Percentiles rank a stretch among this genome's conserved stretches.
phyloP scores from a whole-genome alignment of 805 yeast species.

The Candida ortonii region DNA sequence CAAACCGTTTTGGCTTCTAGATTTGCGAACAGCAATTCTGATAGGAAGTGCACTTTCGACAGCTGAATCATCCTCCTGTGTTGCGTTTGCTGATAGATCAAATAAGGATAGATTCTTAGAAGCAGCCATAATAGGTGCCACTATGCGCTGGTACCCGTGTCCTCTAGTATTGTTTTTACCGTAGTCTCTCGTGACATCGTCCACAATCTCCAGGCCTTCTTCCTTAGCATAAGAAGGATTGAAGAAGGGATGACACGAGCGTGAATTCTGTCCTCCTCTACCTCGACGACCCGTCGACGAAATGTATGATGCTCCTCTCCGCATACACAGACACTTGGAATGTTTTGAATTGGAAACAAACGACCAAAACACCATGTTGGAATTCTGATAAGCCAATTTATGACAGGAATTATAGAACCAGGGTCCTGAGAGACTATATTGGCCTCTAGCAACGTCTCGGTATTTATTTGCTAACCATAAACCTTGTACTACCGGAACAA shows the following conservation, averaged over 20 bases:
- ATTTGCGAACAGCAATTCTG: too few relatives aligned
- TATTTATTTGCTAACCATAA: too few relatives aligned
- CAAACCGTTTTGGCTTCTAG: too few relatives aligned
- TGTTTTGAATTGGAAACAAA: constrained; percentile 27
- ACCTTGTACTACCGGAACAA: too few relatives aligned
- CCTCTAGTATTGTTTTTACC: constrained; percentile 21
- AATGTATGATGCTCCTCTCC: constrained; percentile 12
- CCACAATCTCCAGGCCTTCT: constrained; percentile 27
- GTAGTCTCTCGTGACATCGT: constrained; percentile 25
- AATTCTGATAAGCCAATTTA: too few relatives aligned
- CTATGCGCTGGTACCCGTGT: constrained; percentile 19
- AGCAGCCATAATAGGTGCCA: constrained; percentile 28
- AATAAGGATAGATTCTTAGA: constrained; percentile 31
- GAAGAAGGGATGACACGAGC: constrained; percentile 35
- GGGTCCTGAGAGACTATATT: too few relatives aligned
- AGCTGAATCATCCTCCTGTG: constrained; percentile 17
- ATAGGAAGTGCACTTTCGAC: constrained; percentile 21
- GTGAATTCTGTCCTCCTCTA: too few relatives aligned
- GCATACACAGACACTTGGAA: constrained; percentile 16
- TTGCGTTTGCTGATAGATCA: constrained; percentile 21
- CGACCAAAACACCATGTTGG: constrained; percentile 30
- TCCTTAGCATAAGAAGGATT: constrained; percentile 34
- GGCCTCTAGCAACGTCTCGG: too few relatives aligned
- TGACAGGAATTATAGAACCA: too few relatives aligned
- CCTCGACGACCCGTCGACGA: constrained; percentile 10